These are phyloP conservation scores for Straminergon stramineum DNA, from an alignment of 225 moss, liverwort and hornwort species.

Conservation along the genomic window DNA sequence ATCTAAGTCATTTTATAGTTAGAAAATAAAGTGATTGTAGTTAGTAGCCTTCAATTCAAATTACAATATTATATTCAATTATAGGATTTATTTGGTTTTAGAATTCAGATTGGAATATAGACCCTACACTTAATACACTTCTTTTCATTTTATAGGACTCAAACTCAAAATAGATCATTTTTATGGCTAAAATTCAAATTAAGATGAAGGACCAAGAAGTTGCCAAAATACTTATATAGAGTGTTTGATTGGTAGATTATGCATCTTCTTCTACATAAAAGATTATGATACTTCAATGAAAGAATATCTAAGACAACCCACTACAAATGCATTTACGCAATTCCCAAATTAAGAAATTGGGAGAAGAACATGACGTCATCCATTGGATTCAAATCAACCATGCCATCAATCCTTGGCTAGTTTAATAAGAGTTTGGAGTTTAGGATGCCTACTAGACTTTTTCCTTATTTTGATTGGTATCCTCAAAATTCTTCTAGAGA, in stretches of 20 bases:
- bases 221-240: neutral
- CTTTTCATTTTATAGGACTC: neutral
- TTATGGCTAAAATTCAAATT: neutral
- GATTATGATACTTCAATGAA: neutral
- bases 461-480: neutral
- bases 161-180: neutral
- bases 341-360: neutral
- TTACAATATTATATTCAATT: no score
- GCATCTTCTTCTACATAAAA: neutral
- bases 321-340: neutral
- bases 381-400: accelerated
- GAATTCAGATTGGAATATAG: neutral
- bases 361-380: neutral
- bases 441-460: neutral
- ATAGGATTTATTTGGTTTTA: no score
- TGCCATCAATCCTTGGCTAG: neutral
- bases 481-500: neutral
- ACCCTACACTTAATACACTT: accelerated
- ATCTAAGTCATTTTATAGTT: neutral
- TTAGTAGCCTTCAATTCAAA: neutral
- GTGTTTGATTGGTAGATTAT: neutral
- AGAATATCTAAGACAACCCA: neutral
- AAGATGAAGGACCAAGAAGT: neutral
- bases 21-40: neutral
- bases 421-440: neutral